Conservation (phyloP, 345 rosid species). For the Cardiospermum halicacabum region DNA sequence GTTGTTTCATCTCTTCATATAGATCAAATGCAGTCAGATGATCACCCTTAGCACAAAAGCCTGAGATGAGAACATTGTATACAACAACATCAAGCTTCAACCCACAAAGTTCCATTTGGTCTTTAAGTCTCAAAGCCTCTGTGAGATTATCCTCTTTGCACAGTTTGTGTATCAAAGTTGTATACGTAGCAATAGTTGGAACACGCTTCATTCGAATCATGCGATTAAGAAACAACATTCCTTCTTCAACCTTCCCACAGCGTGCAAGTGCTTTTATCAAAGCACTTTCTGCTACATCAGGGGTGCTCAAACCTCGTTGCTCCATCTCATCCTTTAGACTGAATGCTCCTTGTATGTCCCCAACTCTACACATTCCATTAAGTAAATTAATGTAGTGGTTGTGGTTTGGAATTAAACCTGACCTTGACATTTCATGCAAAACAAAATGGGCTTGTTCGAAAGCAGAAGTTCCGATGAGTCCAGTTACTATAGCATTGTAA, state of each 20-base stretch:
- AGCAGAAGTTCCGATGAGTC: constrained; percentile 47
- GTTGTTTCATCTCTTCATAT: constrained; percentile 73
- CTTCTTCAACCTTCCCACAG: constrained; percentile 77
- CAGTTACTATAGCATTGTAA: constrained; percentile 33
- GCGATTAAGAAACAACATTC: constrained; percentile 46
- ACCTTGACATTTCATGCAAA: constrained; percentile 56
- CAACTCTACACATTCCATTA: constrained; percentile 60
- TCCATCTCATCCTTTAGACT: constrained; percentile 67
- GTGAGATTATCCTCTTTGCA: constrained; percentile 45
- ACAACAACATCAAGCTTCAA: constrained; percentile 62
- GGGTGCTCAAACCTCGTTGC: constrained; percentile 32
- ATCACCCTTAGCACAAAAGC: constrained; percentile 55
- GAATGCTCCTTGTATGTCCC: constrained; percentile 57
- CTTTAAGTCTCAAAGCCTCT: constrained; percentile 55
- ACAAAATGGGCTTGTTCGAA: constrained; percentile 46
- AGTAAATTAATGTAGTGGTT: constrained; percentile 49
- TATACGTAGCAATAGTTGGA: constrained; percentile 77
- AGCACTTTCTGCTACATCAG: constrained; percentile 76
- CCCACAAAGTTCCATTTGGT: constrained; percentile 43
- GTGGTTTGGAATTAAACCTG: constrained; percentile 43
- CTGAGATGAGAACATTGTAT: constrained; percentile 73
- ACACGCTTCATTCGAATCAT: constrained; percentile 49
- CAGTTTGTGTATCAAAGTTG: constrained; percentile 63
- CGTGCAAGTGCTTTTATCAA: constrained; percentile 79
- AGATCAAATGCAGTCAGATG: constrained; percentile 44